These are phyloP conservation scores for Quercus dentata DNA, from an alignment of 306 rosid species.

Conservation along the genomic window DNA sequence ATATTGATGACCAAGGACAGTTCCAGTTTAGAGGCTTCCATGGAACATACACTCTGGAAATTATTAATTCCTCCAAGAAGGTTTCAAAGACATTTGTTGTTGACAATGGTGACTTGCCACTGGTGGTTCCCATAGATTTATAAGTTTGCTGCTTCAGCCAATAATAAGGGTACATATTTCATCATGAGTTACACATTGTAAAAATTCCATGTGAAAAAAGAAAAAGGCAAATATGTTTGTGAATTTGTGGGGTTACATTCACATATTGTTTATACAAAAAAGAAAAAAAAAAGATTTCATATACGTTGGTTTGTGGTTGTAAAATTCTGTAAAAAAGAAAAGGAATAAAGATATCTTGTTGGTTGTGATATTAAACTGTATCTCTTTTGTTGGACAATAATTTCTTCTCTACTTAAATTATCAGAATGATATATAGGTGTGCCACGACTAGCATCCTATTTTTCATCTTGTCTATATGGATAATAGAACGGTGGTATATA, in stretches of 20 bases:
- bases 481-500: background rate
- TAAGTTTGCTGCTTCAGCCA: slow-evolving; percentile 15
- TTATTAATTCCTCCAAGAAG: slow-evolving; percentile 40
- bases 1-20: slow-evolving; percentile 48
- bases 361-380: background rate
- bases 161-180: background rate
- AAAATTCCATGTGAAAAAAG: background rate
- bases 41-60: slow-evolving; percentile 66
- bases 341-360: background rate
- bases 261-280: background rate
- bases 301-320: background rate
- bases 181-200: background rate
- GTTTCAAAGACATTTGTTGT: slow-evolving; percentile 67
- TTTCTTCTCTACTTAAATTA: no score
- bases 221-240: background rate
- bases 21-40: slow-evolving; percentile 77
- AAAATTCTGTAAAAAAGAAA: background rate
- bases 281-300: background rate
- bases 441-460: background rate
- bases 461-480: background rate
- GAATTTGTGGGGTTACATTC: background rate
- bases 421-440: background rate
- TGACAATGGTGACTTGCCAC: slow-evolving; percentile 64
- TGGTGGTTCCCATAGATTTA: slow-evolving; percentile 49
- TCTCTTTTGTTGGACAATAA: background rate